A percentile compares a stretch with the other conserved stretches of the same genome.
phyloP scores from a whole-genome alignment of 2,329 filamentous ascomycete genomes.

The Paramyrothecium roridum region DNA sequence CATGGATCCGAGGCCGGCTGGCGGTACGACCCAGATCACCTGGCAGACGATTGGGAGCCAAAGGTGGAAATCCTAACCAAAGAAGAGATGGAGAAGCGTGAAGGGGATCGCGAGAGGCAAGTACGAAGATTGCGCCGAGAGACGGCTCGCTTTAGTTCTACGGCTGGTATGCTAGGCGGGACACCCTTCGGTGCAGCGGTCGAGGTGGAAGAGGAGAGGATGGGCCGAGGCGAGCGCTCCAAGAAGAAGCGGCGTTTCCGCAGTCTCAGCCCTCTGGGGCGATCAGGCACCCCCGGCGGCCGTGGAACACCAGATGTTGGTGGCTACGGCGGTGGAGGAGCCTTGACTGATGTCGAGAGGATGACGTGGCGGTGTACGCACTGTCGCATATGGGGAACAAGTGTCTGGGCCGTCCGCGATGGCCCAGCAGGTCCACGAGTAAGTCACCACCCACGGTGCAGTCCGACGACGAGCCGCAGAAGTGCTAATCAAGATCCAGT shows the following conservation, averaged over 20 bases:
- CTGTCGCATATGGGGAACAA: constrained; percentile 82
- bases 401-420: constrained; percentile 93
- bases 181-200: constrained; percentile 59
- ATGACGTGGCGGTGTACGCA: constrained; percentile 83
- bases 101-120: constrained; percentile 90
- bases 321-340: constrained; percentile 66
- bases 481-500: constrained; percentile 43
- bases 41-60: constrained; percentile 81
- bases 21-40: constrained; percentile 89
- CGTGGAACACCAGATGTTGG: constrained; percentile 79
- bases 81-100: constrained; percentile 96
- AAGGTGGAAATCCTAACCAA: constrained; percentile 81
- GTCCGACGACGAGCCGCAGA: too few relatives aligned
- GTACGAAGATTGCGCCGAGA: constrained; percentile 83
- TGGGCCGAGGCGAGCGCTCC: constrained; percentile 87
- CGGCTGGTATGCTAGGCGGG: constrained; percentile 75
- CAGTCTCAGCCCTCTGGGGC: constrained; percentile 77
- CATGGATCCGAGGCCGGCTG: constrained; percentile 83
- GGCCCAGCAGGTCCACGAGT: constrained; percentile 82
- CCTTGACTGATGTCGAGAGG: constrained; percentile 75
- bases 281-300: constrained; percentile 59
- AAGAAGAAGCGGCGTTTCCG: constrained; percentile 95
- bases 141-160: constrained; percentile 88
- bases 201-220: constrained; percentile 69
- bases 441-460: constrained; percentile 31